Evolutionary conservation across 225 moss, liverwort and hornwort genomes (phyloP).

Genomic region (Asterella californica): DNA sequence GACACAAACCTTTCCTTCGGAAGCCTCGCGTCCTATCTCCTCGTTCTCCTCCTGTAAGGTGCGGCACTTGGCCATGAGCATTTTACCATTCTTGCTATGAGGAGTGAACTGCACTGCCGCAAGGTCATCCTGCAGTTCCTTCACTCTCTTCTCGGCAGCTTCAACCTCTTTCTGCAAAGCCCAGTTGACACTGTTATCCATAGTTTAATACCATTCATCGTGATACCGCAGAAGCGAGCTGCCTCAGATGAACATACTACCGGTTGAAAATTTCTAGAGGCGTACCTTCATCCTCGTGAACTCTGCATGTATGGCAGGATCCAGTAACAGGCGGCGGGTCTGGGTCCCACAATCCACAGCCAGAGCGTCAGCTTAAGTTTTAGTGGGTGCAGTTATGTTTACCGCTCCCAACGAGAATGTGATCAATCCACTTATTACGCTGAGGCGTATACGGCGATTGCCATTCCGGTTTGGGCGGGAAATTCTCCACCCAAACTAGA

Average conservation of each 20-base stretch:
- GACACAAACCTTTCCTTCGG: conserved; percentile 87
- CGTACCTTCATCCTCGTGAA: conserved; percentile 97
- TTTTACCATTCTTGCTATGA: conserved; percentile 97
- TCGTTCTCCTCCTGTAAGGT: conserved; percentile 98
- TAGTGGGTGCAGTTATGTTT: too few relatives aligned
- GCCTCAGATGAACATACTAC: not conserved
- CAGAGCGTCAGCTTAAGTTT: not conserved
- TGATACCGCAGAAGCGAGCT: not conserved
- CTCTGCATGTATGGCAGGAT: conserved; percentile 92
- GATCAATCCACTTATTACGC: too few relatives aligned
- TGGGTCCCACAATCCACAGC: conserved; percentile 22
- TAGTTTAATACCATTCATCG: not conserved
- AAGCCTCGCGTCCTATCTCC: conserved; percentile 95
- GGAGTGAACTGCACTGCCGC: conserved; percentile 98
- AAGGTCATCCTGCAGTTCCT: conserved; percentile 96
- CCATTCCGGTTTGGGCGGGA: too few relatives aligned
- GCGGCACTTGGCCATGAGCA: conserved; percentile 99
- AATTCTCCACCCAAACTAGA: too few relatives aligned
- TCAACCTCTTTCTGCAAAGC: conserved; percentile 85
- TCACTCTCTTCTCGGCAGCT: conserved; percentile 85
- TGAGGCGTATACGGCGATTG: too few relatives aligned
- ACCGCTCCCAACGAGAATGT: not conserved
- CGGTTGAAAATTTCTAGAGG: not conserved
- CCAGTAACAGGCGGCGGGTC: conserved; percentile 89
- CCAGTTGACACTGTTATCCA: not conserved